Conservation (phyloP, 805 yeast species). For the Yamadazyma sp. region DNA sequence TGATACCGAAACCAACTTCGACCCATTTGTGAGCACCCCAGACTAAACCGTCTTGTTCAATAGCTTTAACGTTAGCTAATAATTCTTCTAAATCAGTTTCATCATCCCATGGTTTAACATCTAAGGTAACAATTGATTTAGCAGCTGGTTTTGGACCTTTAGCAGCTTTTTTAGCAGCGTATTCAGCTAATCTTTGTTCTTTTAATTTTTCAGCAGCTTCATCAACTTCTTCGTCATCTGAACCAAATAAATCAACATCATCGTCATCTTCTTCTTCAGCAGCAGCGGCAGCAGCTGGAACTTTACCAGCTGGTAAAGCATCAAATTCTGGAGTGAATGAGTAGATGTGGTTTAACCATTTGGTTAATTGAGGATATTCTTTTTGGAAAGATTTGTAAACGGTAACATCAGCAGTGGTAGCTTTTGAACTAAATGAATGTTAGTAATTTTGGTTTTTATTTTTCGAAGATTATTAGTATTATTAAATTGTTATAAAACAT, state of each 20-base stretch:
- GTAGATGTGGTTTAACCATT: conserved; percentile 99
- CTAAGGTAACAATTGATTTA: conserved; percentile 93
- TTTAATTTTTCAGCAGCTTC: conserved; percentile 96
- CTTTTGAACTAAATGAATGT: conserved; percentile 60
- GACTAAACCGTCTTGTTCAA: conserved; percentile 86
- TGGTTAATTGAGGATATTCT: conserved; percentile 89
- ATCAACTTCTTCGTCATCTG: conserved; percentile 91
- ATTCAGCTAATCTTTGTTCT: conserved; percentile 97
- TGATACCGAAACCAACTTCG: conserved; percentile 99
- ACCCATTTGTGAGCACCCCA: conserved; percentile 99
- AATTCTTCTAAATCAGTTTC: conserved; percentile 93
- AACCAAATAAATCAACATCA: conserved; percentile 92
- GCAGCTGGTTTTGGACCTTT: conserved; percentile 99
- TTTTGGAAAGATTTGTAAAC: conserved; percentile 92
- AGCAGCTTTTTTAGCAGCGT: conserved; percentile 96
- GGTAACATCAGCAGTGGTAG: conserved; percentile 94
- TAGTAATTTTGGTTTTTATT: conserved; percentile 21
- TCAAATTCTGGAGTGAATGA: conserved; percentile 84
- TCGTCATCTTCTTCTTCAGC: conserved; percentile 77
- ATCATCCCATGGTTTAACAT: conserved; percentile 99
- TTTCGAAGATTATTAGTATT: background rate
- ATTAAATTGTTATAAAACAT: background rate
- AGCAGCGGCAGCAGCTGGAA: conserved; percentile 55
- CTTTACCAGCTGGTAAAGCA: conserved; percentile 75
- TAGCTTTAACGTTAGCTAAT: conserved; percentile 79